A percentile compares a stretch with the other conserved stretches of the same genome.
These are phyloP conservation scores for Trichoderma cornu-damae DNA, from an alignment of 2,329 filamentous ascomycete genomes.

Conservation along the genomic window DNA sequence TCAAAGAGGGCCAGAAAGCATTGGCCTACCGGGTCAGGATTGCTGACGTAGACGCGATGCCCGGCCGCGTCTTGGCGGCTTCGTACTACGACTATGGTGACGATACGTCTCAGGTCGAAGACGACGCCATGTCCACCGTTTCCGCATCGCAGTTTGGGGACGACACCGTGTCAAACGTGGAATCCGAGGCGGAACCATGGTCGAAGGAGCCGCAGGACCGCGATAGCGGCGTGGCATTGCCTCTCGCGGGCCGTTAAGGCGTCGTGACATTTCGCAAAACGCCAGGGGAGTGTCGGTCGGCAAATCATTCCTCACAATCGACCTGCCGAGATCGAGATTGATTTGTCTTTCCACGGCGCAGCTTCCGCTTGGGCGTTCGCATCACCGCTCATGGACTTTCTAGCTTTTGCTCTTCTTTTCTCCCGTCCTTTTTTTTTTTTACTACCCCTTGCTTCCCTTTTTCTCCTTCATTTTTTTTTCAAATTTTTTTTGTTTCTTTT, in stretches of 20 bases:
- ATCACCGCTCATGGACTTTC: constrained; percentile 13
- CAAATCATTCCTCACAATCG: background rate
- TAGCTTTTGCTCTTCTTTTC: background rate
- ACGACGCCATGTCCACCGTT: constrained; percentile 25
- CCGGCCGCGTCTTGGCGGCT: constrained; percentile 64
- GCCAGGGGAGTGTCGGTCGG: background rate
- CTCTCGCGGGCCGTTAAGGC: constrained; percentile 35
- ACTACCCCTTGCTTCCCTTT: constrained; percentile 2
- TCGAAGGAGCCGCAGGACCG: constrained; percentile 42
- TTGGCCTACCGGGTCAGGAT: constrained; percentile 75
- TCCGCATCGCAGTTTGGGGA: constrained; percentile 11
- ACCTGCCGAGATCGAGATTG: too few relatives aligned
- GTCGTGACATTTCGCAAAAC: background rate
- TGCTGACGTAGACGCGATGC: constrained; percentile 66
- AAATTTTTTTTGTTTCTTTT: constrained; percentile 5
- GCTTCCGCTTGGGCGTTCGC: background rate
- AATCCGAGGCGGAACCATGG: constrained; percentile 29
- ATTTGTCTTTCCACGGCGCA: background rate
- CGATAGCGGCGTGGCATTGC: constrained; percentile 50
- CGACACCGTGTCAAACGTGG: constrained; percentile 25
- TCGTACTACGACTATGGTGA: constrained; percentile 55
- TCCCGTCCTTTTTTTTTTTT: background rate
- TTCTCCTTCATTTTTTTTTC: background rate
- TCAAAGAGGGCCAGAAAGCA: constrained; percentile 81
- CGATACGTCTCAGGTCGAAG: constrained; percentile 23